Percentiles rank a stretch among this genome's conserved stretches.
phyloP scores from a whole-genome alignment of 306 rosid species.

The Casuarina cunninghamiana region DNA sequence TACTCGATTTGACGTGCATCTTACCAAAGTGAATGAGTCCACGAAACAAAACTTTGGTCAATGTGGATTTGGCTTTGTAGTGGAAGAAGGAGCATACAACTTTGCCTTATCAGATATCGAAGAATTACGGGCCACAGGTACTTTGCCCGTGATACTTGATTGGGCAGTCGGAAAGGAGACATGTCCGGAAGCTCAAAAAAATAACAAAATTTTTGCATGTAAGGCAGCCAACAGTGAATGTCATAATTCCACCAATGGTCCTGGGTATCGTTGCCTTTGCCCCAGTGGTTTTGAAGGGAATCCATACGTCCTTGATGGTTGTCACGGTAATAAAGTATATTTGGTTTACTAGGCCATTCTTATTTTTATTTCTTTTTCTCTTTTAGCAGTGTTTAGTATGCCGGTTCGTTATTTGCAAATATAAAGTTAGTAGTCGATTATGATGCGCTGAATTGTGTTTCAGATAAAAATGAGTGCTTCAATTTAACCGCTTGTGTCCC shows the following conservation, averaged over 20 bases:
- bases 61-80: conserved; percentile 31
- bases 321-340: conserved; percentile 7
- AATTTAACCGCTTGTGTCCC: not conserved
- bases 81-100: conserved; percentile 17
- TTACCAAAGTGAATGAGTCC: accelerated
- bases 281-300: conserved; percentile 27
- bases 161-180: conserved; percentile 34
- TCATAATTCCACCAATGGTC: not conserved
- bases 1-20: accelerated
- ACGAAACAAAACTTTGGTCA: no score
- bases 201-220: not conserved
- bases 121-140: not conserved
- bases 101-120: not conserved
- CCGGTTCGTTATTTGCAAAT: not conserved
- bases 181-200: not conserved
- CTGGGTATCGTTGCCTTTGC: conserved; percentile 38
- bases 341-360: not conserved
- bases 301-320: conserved; percentile 24
- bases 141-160: conserved; percentile 30
- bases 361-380: not conserved
- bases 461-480: conserved; percentile 24
- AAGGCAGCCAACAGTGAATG: not conserved
- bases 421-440: not conserved
- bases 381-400: not conserved
- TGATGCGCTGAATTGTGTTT: not conserved